A percentile compares a stretch with the other conserved stretches of the same genome.
These are phyloP conservation scores for Dryas drummondii DNA, from an alignment of 306 rosid species.

Conservation along the genomic window DNA sequence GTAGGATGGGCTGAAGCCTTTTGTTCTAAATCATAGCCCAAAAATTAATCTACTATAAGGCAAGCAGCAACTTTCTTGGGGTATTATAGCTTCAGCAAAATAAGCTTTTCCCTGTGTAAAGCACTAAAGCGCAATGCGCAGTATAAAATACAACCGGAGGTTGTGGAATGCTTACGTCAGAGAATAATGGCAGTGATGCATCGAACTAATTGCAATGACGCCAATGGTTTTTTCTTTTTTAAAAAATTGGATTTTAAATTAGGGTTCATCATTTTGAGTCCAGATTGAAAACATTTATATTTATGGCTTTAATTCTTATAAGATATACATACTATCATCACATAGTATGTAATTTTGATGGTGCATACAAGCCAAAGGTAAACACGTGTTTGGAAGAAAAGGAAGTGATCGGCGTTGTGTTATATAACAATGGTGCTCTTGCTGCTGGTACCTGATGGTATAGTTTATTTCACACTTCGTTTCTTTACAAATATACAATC, in stretches of 20 bases:
- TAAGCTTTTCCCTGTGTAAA: too few species aligned
- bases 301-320: background rate
- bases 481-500: background rate
- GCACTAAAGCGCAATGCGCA: background rate
- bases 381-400: background rate
- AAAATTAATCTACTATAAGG: too few species aligned
- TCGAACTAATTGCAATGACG: background rate
- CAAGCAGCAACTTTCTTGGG: too few species aligned
- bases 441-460: background rate
- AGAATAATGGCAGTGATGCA: background rate
- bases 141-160: background rate
- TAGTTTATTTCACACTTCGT: background rate
- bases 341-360: background rate
- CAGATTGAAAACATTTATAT: background rate
- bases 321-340: background rate
- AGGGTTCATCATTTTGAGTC: background rate
- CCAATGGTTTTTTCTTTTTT: background rate
- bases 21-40: too few species aligned
- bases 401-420: conserved; percentile 1
- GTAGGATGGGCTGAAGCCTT: too few species aligned
- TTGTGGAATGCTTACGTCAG: conserved; percentile 3
- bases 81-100: background rate
- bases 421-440: background rate
- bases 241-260: background rate
- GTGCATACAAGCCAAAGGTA: conserved; percentile 5